These are phyloP conservation scores for Candida insectalens DNA, from an alignment of 805 yeast genomes.

Conservation along the genomic window DNA sequence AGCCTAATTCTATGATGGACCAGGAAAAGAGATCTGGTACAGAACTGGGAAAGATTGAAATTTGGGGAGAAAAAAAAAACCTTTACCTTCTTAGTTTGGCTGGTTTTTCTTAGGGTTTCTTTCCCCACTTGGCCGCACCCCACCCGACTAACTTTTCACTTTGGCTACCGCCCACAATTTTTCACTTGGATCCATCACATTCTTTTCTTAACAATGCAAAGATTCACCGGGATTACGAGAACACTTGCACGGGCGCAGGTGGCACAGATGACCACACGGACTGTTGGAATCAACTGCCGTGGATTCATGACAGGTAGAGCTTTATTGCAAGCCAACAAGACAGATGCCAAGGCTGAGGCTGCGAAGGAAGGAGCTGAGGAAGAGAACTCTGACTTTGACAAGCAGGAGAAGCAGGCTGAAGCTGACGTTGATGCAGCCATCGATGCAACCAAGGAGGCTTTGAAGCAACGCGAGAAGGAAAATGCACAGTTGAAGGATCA, in stretches of 20 bases:
- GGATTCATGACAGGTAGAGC: neutral
- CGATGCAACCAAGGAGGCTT: conserved; percentile 40
- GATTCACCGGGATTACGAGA: neutral
- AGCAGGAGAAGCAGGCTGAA: conserved; percentile 7
- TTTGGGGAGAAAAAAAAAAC: no score
- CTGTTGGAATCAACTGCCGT: neutral
- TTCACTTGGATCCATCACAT: neutral
- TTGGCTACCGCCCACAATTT: no score
- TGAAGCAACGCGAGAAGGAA: conserved; percentile 58
- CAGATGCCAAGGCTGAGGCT: conserved; percentile 1
- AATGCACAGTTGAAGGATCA: conserved; percentile 75
- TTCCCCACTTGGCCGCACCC: no score
- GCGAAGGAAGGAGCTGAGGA: conserved; percentile 7
- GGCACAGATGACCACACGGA: neutral
- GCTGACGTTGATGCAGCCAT: conserved; percentile 19
- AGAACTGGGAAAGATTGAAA: neutral
- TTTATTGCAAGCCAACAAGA: neutral
- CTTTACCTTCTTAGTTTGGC: no score
- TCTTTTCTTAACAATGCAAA: neutral
- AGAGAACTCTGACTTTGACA: conserved; percentile 9
- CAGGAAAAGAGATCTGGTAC: neutral
- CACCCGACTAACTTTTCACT: no score
- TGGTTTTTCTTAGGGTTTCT: no score
- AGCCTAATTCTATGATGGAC: neutral
- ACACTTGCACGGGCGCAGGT: neutral